Evolutionary conservation across 495 filamentous ascomycete species (phyloP), one percentile per base, ranked within the genome.

Genomic region (Aspergillus wentii): DNA sequence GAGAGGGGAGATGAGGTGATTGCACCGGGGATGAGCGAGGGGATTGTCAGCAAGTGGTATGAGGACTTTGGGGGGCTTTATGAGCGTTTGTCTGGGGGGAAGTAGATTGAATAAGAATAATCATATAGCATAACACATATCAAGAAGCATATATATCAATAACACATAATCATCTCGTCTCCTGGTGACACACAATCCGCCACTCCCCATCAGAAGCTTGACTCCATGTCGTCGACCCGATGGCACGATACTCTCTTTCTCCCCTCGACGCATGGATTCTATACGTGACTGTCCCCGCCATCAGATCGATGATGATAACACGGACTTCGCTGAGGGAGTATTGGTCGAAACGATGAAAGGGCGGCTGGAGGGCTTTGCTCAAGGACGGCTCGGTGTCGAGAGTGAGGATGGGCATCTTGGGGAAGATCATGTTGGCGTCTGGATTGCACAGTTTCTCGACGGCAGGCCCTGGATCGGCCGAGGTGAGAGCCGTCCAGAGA

Each of bases 121-220:
- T n/a, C n/a, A n/a, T n/a, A n/a, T n/a, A n/a, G n/a, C n/a, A n/a
- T n/a, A n/a, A n/a, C n/a, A n/a, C n/a, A n/a, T n/a, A n/a, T n/a
- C n/a, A n/a, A n/a, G 11, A 29, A 29, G 26, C 10, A 29, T 3
- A n/a, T 5, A 25, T 25, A n/a, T 31, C 30, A 8, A 2, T 8
- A 18, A 18, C 17, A 6, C 31, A 30, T 40, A 48, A 67, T 23
- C 60, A 17, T 25, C 67, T 41, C 0, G 66, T 68, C 41, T 69
- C 66, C 29, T 59, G 56, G 40, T 71, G 66, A 5, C 39, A 41
- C 11, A 56, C 54, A 19, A 71, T 40, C 29, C 55, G 48, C 66
- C 66, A 71, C 41, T 71, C 66, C 8, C 66, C 66, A 42, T 71
- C 66, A 2, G 61, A 62, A 3, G 48, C 66, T 46, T 71, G 66